Percentiles rank a stretch among this genome's conserved stretches.
Conservation (phyloP, 192 early-diverging fungal species). For the Dimargaris verticillata region DNA sequence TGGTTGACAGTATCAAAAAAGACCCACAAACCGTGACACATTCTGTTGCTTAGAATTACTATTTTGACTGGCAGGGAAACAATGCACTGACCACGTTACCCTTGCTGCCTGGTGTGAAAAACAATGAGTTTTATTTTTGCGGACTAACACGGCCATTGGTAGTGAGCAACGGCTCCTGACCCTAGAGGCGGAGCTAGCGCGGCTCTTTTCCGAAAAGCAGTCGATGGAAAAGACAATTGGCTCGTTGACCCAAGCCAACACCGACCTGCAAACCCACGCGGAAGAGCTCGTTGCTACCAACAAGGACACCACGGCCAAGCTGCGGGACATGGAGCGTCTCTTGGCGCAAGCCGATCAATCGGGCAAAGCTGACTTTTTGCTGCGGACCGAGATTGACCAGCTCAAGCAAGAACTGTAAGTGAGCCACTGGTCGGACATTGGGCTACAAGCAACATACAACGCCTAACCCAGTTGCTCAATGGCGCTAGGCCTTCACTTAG, state of each 20-base stretch:
- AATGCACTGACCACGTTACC: too few relatives aligned
- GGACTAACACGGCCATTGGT: too few relatives aligned
- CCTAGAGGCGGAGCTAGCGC: constrained; percentile 28
- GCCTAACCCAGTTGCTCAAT: too few relatives aligned
- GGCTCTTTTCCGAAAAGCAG: constrained; percentile 36
- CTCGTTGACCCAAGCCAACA: constrained; percentile 32
- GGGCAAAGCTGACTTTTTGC: constrained; percentile 68
- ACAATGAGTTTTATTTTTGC: too few relatives aligned
- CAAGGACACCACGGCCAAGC: constrained; percentile 46
- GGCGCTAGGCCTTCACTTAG: too few relatives aligned
- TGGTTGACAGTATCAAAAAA: too few relatives aligned
- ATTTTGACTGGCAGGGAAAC: too few relatives aligned
- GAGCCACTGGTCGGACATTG: neutral
- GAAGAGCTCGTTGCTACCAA: constrained; percentile 60
- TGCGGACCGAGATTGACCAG: constrained; percentile 72
- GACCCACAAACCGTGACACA: too few relatives aligned
- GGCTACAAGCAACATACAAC: too few relatives aligned
- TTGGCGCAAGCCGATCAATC: constrained; percentile 51
- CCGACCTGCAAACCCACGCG: constrained; percentile 25
- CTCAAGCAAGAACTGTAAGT: constrained; percentile 69
- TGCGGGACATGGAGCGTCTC: constrained; percentile 64
- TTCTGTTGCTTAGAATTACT: too few relatives aligned
- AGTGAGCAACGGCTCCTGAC: neutral
- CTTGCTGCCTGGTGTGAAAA: too few relatives aligned
- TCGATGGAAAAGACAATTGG: constrained; percentile 35